These are phyloP conservation scores for Leptographium galeiforme DNA, from an alignment of 2,329 filamentous ascomycete genomes.

Conservation along the genomic window DNA sequence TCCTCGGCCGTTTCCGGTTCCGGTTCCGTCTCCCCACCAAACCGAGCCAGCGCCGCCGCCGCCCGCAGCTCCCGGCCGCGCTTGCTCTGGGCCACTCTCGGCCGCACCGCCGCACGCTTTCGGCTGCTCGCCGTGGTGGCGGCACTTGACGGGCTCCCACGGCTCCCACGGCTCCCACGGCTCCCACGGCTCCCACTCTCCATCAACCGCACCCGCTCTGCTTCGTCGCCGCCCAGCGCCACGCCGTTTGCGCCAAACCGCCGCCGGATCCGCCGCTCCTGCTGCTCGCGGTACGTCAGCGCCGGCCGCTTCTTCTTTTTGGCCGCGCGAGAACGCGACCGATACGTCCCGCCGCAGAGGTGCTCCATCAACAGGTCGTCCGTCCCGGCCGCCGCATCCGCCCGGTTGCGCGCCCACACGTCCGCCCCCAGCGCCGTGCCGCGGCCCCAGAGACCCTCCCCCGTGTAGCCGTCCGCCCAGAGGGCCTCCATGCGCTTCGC, in stretches of 20 bases:
- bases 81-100: conserved; percentile 60
- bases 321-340: conserved; percentile 29
- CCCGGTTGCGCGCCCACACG: conserved; percentile 26
- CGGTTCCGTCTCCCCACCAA: conserved; percentile 47
- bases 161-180: no score
- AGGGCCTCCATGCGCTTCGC: conserved; percentile 56
- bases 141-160: no score
- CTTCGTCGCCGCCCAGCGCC: conserved; percentile 56
- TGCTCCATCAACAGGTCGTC: conserved; percentile 43
- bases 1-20: conserved; percentile 26
- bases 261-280: conserved; percentile 57
- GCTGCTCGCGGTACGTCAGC: conserved; percentile 56
- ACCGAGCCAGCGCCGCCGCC: conserved; percentile 62
- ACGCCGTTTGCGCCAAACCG: conserved; percentile 65
- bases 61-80: conserved; percentile 63
- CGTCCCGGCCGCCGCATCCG: conserved; percentile 24
- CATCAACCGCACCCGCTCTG: conserved; percentile 51
- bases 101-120: conserved; percentile 48
- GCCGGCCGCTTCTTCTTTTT: conserved; percentile 27
- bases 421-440: conserved; percentile 46
- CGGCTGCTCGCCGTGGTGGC: neutral
- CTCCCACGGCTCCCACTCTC: conserved; percentile 35
- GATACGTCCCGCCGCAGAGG: conserved; percentile 70
- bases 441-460: conserved; percentile 72
- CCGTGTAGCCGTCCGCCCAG: conserved; percentile 58